Base-by-base conservation (phyloP, 2,329 filamentous ascomycete species). In the Colletotrichum sp. region DNA sequence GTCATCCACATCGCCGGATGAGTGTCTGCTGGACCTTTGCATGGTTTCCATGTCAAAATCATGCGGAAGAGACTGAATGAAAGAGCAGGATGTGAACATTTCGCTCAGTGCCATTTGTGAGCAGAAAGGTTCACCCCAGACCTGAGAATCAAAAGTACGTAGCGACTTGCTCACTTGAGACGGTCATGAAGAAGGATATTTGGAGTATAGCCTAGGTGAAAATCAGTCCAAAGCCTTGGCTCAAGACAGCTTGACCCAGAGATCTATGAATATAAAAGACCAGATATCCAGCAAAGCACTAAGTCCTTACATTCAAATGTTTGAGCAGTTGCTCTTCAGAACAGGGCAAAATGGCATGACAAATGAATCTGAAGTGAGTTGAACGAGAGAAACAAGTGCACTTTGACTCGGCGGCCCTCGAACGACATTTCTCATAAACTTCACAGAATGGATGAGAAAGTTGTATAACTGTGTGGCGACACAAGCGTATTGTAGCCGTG, bases 61-160 rank as follows among this genome's bases (percentile, higher is more conserved):
- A 39, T 39, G 0, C 36, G 0, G 36, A 39, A 39, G 36, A 39
- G 36, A 0, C 0, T 9, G 4, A 18, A 39, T 39, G 16, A 39
- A 18, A 39, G 34, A 39, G 36, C 36, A 39, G 36, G 39, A n/a
- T 2, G 0, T n/a, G 1, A 44, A 44, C 5, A 44, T 10, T n/a
- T 1, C 39, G 9, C 18, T n/a, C 39, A n/a, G 0, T 10, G 39
- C 44, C n/a, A 4, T 49, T 10, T 0, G 10, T 7, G 44, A 3
- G n/a, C 2, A 21, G 44, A 21, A 49, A 49, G n/a, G 44, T 6
- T 49, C 3, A 0, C 44, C 44, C 12, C 6, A 2, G 2, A 24
- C 44, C n/a, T 13, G 44, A 44, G 8, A 13, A 49, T 12, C 44
- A 4, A 49, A 21, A 21, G 44, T 13, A 21, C 3, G 44, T 0